These are phyloP conservation scores for Anisogramma anomala DNA, from an alignment of 2,329 filamentous ascomycete species.

Conservation along the genomic window DNA sequence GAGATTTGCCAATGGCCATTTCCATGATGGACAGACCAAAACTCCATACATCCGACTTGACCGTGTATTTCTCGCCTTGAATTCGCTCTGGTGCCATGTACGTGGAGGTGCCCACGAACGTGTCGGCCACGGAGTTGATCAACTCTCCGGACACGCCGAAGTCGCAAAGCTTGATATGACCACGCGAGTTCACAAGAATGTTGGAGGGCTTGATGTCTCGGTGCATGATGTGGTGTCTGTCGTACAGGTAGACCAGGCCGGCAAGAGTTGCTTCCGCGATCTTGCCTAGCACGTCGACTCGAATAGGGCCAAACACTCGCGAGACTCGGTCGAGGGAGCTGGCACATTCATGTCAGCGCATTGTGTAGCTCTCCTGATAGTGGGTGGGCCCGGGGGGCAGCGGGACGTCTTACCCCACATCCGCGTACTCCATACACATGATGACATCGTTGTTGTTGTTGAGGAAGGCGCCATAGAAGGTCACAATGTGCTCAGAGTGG, in stretches of 20 bases:
- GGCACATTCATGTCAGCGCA: neutral
- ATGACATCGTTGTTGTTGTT: constrained; percentile 96
- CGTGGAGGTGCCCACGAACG: constrained; percentile 94
- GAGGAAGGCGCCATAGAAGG: constrained; percentile 93
- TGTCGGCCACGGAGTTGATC: constrained; percentile 95
- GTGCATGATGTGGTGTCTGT: constrained; percentile 96
- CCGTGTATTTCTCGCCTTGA: constrained; percentile 90
- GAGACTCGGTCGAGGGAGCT: constrained; percentile 85
- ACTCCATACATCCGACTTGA: constrained; percentile 98
- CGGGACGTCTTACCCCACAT: constrained; percentile 68
- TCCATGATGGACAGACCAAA: constrained; percentile 95
- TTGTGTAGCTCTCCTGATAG: neutral
- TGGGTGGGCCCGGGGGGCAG: neutral
- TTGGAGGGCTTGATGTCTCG: constrained; percentile 98
- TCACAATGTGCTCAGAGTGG: constrained; percentile 93
- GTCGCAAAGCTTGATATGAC: constrained; percentile 93
- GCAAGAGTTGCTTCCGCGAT: constrained; percentile 93
- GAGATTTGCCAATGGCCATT: constrained; percentile 92
- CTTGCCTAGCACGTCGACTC: constrained; percentile 93
- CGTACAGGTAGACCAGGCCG: constrained; percentile 89
- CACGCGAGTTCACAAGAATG: constrained; percentile 86
- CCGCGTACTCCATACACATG: constrained; percentile 99
- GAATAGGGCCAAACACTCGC: constrained; percentile 85
- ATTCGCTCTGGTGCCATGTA: constrained; percentile 99
- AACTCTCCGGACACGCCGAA: constrained; percentile 98